Evolutionary conservation across 2,329 filamentous ascomycete species (phyloP).

Genomic region (Colletotrichum tamarilloi): DNA sequence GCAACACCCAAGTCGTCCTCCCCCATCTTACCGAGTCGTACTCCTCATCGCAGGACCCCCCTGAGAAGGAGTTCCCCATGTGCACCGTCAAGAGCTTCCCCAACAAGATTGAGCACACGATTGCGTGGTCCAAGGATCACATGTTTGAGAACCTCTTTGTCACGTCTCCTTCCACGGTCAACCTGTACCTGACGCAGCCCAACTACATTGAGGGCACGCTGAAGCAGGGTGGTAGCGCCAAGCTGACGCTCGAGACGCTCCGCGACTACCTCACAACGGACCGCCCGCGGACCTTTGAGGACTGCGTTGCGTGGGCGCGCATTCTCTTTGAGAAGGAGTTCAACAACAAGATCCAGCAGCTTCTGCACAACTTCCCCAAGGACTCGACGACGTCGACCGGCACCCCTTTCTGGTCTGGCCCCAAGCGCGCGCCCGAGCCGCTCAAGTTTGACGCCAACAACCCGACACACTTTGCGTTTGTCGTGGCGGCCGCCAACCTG

Average conservation of each 20-base stretch:
- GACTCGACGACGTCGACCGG: constrained; percentile 89
- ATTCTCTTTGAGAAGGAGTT: constrained; percentile 96
- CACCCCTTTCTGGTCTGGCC: constrained; percentile 96
- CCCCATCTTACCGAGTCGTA: constrained; percentile 95
- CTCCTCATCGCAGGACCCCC: constrained; percentile 93
- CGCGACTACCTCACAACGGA: constrained; percentile 91
- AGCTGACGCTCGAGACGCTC: constrained; percentile 90
- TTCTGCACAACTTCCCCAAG: constrained; percentile 97
- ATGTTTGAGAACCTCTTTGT: constrained; percentile 95
- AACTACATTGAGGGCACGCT: constrained; percentile 89
- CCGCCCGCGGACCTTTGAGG: constrained; percentile 91
- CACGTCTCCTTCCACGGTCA: constrained; percentile 92
- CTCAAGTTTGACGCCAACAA: constrained; percentile 90
- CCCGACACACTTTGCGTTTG: constrained; percentile 86
- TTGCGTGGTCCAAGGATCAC: constrained; percentile 93
- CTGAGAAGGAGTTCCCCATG: constrained; percentile 99
- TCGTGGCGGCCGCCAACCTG: constrained; percentile 89
- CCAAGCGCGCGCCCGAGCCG: constrained; percentile 93
- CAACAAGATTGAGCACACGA: constrained; percentile 98
- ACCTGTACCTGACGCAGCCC: constrained; percentile 90
- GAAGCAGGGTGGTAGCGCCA: constrained; percentile 95
- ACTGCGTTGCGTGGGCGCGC: constrained; percentile 96
- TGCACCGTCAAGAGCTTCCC: constrained; percentile 97
- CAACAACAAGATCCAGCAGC: constrained; percentile 94
- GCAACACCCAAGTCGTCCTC: constrained; percentile 96